Evolutionary conservation across 2,329 filamentous ascomycete genomes (phyloP).

Genomic region (Ustulina deusta): DNA sequence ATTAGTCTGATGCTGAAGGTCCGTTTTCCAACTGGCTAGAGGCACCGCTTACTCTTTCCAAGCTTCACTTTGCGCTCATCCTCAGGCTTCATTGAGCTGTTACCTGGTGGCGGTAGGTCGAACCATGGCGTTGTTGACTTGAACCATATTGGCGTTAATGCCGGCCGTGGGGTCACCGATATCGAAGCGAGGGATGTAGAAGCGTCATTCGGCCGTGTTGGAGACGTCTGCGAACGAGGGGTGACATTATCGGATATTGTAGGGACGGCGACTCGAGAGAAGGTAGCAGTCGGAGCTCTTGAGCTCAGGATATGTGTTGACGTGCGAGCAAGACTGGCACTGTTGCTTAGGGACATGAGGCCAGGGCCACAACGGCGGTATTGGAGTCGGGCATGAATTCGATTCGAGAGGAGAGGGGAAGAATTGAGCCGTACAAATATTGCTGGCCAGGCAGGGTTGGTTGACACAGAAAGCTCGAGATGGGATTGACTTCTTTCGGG

Average conservation of each 20-base stretch:
- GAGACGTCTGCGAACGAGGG: slow-evolving; percentile 19
- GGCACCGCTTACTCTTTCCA: slow-evolving; percentile 65
- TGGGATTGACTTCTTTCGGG: background rate
- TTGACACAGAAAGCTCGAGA: background rate
- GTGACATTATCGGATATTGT: slow-evolving; percentile 11
- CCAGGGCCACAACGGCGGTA: slow-evolving; percentile 45
- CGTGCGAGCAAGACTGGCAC: slow-evolving; percentile 48
- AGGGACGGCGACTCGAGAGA: slow-evolving; percentile 39
- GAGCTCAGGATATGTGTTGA: slow-evolving; percentile 48
- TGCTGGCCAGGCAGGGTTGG: slow-evolving; percentile 12
- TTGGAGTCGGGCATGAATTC: slow-evolving; percentile 46
- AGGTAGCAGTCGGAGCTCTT: slow-evolving; percentile 36
- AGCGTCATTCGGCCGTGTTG: slow-evolving; percentile 32
- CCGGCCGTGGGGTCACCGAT: slow-evolving; percentile 43
- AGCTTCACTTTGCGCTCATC: slow-evolving; percentile 71
- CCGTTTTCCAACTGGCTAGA: slow-evolving; percentile 4
- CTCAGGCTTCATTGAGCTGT: slow-evolving; percentile 55
- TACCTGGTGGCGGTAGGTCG: slow-evolving; percentile 42
- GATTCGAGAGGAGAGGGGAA: slow-evolving; percentile 8
- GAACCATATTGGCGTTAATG: slow-evolving; percentile 59
- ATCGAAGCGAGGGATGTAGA: slow-evolving; percentile 33
- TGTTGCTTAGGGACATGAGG: slow-evolving; percentile 53
- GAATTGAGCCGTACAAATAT: slow-evolving; percentile 23
- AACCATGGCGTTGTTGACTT: slow-evolving; percentile 53
- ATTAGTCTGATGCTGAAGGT: slow-evolving; percentile 27